Percentiles rank a stretch among this genome's conserved stretches.
Conservation (phyloP, 805 yeast genomes). For the Teunomyces barrocoloradensis region DNA sequence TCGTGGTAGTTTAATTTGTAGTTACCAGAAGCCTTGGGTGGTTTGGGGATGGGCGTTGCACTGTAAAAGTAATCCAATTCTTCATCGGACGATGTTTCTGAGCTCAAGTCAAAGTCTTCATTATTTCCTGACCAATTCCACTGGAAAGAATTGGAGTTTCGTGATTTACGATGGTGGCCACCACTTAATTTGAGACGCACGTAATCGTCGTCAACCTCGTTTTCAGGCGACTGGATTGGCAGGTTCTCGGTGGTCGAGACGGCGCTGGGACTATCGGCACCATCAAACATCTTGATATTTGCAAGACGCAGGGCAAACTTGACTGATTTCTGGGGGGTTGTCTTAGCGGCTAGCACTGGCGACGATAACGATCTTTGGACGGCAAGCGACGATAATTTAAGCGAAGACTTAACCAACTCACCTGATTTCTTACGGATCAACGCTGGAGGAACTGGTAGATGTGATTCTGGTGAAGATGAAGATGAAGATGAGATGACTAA, state of each 20-base stretch:
- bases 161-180: neutral
- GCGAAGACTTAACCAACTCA: constrained; percentile 24
- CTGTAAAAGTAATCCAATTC: constrained; percentile 9
- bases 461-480: neutral
- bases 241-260: constrained; percentile 56
- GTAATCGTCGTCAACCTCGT: constrained; percentile 5
- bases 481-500: neutral
- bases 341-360: constrained; percentile 17
- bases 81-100: constrained; percentile 23
- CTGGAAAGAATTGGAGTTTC: constrained; percentile 23
- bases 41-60: constrained; percentile 1
- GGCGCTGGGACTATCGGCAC: constrained; percentile 56
- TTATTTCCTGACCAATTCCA: constrained; percentile 20
- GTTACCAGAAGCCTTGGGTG: constrained; percentile 7
- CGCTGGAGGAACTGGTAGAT: constrained; percentile 5
- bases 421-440: constrained; percentile 17
- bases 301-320: constrained; percentile 61
- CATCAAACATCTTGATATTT: constrained; percentile 63
- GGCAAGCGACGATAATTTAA: constrained; percentile 19
- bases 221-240: constrained; percentile 38
- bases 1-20: constrained; percentile 13
- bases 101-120: constrained; percentile 16
- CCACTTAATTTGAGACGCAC: constrained; percentile 1
- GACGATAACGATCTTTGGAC: constrained; percentile 24
- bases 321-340: constrained; percentile 45